Percentiles rank a stretch among this genome's conserved stretches.
phyloP scores from a whole-genome alignment of 2,329 filamentous ascomycete genomes.

The Macroventuria anomochaeta region DNA sequence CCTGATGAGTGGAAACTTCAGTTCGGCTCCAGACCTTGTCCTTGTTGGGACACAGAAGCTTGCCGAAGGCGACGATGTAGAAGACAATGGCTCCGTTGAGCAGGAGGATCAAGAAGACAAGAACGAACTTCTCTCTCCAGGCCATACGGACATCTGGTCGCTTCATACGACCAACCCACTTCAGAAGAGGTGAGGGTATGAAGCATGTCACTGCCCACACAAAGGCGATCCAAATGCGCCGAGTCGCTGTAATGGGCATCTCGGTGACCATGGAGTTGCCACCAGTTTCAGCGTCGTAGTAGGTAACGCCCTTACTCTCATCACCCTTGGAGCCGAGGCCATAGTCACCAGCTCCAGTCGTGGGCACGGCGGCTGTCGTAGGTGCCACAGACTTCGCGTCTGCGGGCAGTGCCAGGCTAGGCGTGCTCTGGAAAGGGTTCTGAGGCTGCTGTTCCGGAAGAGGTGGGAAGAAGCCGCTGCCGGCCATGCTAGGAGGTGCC shows the following conservation, averaged over 20 bases:
- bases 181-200: constrained; percentile 86
- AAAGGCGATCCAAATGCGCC: constrained; percentile 79
- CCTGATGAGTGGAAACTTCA: constrained; percentile 74
- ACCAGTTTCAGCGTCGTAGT: constrained; percentile 83
- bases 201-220: constrained; percentile 92
- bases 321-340: constrained; percentile 89
- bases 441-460: constrained; percentile 66
- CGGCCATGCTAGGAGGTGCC: constrained; percentile 54
- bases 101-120: constrained; percentile 80
- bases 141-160: constrained; percentile 95
- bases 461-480: constrained; percentile 71
- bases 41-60: constrained; percentile 84
- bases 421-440: constrained; percentile 68
- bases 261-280: constrained; percentile 79
- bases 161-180: constrained; percentile 91
- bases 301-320: constrained; percentile 54
- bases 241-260: constrained; percentile 65
- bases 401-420: constrained; percentile 53
- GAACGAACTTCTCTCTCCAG: constrained; percentile 92
- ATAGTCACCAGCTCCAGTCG: constrained; percentile 73
- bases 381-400: constrained; percentile 56
- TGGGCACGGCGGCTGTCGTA: constrained; percentile 67
- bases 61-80: constrained; percentile 88
- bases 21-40: constrained; percentile 83
- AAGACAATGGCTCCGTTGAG: constrained; percentile 85